These are phyloP conservation scores for Xylaria sp. DNA, from an alignment of 2,329 filamentous ascomycete species.

Conservation along the genomic window DNA sequence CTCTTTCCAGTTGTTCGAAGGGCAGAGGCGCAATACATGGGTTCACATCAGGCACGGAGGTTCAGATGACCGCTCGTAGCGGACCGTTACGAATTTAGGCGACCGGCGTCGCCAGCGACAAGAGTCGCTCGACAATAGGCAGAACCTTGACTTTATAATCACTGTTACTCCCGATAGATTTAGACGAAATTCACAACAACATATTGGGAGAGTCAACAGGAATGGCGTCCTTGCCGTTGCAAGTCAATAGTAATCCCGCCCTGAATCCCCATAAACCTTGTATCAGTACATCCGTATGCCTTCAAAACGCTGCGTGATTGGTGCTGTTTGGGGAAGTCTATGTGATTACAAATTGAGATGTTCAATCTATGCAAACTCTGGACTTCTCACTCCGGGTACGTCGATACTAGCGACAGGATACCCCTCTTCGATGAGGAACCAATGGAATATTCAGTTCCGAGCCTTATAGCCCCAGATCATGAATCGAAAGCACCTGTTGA, in stretches of 20 bases:
- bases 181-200: conserved; percentile 19
- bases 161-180: conserved; percentile 28
- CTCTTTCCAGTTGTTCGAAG: conserved; percentile 26
- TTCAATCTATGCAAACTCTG: conserved; percentile 24
- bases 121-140: conserved; percentile 16
- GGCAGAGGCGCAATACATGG: conserved; percentile 22
- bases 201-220: conserved; percentile 24
- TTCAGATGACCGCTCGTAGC: conserved; percentile 25
- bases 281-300: background rate
- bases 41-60: conserved; percentile 29
- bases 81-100: conserved; percentile 15
- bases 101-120: conserved; percentile 5
- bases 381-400: conserved; percentile 19
- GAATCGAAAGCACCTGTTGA: too few species aligned
- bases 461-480: background rate
- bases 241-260: conserved; percentile 2
- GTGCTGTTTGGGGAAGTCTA: conserved; percentile 18
- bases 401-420: conserved; percentile 27
- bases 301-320: background rate
- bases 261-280: background rate
- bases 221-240: conserved; percentile 26
- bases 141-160: conserved; percentile 25
- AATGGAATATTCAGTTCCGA: conserved; percentile 19
- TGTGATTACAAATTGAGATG: conserved; percentile 27
- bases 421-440: conserved; percentile 28